Conservation (phyloP, 228 moss, liverwort and hornwort genomes). For the Sphagnum fallax region DNA sequence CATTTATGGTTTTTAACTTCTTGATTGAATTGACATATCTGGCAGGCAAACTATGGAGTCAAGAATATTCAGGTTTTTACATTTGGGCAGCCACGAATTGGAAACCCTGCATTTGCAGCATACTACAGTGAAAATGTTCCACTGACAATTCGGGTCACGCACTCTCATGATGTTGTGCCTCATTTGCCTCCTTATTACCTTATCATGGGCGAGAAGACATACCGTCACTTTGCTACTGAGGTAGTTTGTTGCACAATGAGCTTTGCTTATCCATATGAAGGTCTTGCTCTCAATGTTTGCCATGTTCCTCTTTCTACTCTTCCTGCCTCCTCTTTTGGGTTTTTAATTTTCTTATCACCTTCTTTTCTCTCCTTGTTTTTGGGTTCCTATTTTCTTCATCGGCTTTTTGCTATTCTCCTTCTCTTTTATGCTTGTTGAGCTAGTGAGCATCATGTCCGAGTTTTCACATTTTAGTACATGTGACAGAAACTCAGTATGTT, state of each 20-base stretch:
- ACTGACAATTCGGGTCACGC: slow-evolving; percentile 76
- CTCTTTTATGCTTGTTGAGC: too few species aligned
- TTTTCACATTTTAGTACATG: too few species aligned
- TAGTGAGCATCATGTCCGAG: too few species aligned
- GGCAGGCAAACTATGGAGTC: slow-evolving; percentile 58
- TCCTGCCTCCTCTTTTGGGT: background rate
- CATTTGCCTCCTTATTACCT: slow-evolving; percentile 89
- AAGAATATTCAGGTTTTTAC: slow-evolving; percentile 64
- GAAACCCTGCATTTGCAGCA: slow-evolving; percentile 76
- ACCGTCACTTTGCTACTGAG: slow-evolving; percentile 95
- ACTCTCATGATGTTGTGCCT: slow-evolving; percentile 85
- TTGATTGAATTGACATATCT: background rate
- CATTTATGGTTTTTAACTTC: too few species aligned
- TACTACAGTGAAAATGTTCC: slow-evolving; percentile 70
- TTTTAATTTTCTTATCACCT: background rate
- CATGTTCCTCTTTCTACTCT: too few species aligned
- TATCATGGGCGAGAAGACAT: slow-evolving; percentile 74
- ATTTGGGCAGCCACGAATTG: slow-evolving; percentile 95
- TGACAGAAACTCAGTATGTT: too few species aligned
- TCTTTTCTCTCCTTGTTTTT: background rate
- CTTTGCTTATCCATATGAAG: background rate
- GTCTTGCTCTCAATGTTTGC: background rate
- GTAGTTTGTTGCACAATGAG: slow-evolving; percentile 15
- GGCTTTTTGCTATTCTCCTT: background rate
- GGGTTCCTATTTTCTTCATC: background rate